Conservation (phyloP, 140 eudicot genomes). For the Stevia rebaudiana region DNA sequence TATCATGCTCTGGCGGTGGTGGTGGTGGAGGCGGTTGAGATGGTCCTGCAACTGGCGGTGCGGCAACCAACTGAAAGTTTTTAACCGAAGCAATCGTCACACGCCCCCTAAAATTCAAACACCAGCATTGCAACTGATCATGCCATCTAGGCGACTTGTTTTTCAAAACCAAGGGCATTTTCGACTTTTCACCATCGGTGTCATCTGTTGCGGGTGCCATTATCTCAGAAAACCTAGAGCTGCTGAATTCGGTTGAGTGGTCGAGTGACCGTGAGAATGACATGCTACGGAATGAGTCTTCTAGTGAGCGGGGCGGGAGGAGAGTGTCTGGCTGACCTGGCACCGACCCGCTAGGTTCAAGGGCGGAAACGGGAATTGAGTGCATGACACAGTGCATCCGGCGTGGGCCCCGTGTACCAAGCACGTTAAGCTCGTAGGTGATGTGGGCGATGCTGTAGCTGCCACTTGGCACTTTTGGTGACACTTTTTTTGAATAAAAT, state of each 20-base stretch:
- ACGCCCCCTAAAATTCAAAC: conserved; percentile 81
- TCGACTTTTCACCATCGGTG: neutral
- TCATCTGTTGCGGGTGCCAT: neutral
- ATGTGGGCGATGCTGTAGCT: conserved; percentile 57
- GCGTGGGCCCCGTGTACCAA: conserved; percentile 77
- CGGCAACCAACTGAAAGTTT: conserved; percentile 79
- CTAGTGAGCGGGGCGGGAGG: neutral
- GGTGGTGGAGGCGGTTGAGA: neutral
- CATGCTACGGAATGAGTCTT: conserved; percentile 8
- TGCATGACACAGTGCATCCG: conserved; percentile 62
- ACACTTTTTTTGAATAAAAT: conserved; percentile 51
- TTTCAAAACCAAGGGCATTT: conserved; percentile 43
- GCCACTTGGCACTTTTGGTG: conserved; percentile 55
- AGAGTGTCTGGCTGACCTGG: conserved; percentile 31
- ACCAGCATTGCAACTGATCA: conserved; percentile 88
- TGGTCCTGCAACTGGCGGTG: neutral
- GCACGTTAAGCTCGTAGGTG: conserved; percentile 69
- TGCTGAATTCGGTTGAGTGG: neutral
- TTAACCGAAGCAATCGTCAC: conserved; percentile 93
- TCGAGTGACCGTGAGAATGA: conserved; percentile 1
- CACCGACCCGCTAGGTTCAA: conserved; percentile 72
- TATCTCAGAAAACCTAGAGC: neutral
- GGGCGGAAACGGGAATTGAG: conserved; percentile 58
- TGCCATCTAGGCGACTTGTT: conserved; percentile 93
- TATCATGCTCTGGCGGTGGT: conserved; percentile 37